Conservation (phyloP, 2,329 filamentous ascomycete genomes). For the Aspergillus tanneri region DNA sequence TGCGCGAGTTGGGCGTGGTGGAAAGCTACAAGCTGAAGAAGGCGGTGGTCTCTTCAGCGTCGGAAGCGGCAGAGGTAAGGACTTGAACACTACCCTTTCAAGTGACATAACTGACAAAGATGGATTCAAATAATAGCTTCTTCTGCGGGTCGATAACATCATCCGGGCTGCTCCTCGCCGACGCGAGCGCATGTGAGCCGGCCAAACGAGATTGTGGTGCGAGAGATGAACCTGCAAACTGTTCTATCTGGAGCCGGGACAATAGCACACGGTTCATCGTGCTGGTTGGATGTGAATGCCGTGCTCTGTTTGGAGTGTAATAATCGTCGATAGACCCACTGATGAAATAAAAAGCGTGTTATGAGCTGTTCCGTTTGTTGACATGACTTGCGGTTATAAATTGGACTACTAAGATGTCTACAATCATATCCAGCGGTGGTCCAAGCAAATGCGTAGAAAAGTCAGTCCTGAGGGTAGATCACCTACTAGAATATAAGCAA, state of each 20-base stretch:
- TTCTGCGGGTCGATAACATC: conserved; percentile 95
- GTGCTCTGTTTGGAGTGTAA: conserved; percentile 14
- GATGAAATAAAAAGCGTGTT: conserved; percentile 16
- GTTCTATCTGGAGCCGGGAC: too few species aligned
- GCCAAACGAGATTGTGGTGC: conserved; percentile 1
- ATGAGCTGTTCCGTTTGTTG: not conserved
- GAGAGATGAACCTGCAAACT: too few species aligned
- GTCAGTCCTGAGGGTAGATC: too few species aligned
- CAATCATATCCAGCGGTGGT: too few species aligned
- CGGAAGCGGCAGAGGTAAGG: conserved; percentile 90
- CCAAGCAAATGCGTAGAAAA: too few species aligned
- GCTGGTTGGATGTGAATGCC: conserved; percentile 12
- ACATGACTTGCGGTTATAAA: not conserved
- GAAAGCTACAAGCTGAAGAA: conserved; percentile 99
- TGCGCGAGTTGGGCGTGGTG: conserved; percentile 91
- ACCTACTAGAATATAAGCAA: too few species aligned
- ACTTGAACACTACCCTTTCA: too few species aligned
- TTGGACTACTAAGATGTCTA: too few species aligned
- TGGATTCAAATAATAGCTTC: conserved; percentile 63
- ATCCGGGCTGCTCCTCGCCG: conserved; percentile 87
- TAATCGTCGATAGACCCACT: conserved; percentile 19
- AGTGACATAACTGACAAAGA: conserved; percentile 16
- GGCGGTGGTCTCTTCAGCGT: conserved; percentile 94
- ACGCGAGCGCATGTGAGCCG: conserved; percentile 68
- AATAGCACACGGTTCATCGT: too few species aligned